Base-by-base conservation (phyloP, 768 basidiomycete genomes). In the Boletus edulis region DNA sequence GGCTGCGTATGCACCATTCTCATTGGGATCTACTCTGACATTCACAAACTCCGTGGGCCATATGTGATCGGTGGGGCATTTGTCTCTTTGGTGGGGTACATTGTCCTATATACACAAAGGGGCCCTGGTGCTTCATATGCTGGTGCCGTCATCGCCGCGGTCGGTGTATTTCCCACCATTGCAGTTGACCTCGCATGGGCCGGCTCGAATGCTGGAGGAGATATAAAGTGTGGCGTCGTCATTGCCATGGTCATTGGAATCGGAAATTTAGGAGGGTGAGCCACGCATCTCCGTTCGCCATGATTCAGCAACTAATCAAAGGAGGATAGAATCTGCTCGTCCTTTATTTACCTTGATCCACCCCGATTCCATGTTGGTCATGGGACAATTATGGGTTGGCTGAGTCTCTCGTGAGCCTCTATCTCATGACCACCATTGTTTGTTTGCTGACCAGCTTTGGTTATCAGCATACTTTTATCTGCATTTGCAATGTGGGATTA, bases 191-290 rank as follows among this genome's bases (percentile, higher is more conserved):
- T 85, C 2, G 80, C 82, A 35, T 86, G 84, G 84, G 78, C 72
- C 2, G 74, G 77, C 3, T 78, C 78, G 9, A 81, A 82, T 50
- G 76, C 80, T 0, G 83, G 83, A 22, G 81, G 84, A 22, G 81
- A 82, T 60, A 55, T 79, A 46, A 79, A 80, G 60, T 74, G 76
- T 52, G 84, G 75, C 22, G 74, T 83, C 13, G 73, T 75, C 13
- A 56, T 84, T 35, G 84, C 79, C 5, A 75, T 81, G 72, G 76
- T 84, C 17, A 77, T 80, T 49, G 81, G 81, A 27, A 38, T 80
- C 11, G 82, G 80, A 20, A 85, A 85, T 55, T 67, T 84, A 11
- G 82, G 82, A 56, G 82, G 81, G 61, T 77, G 49, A 53, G 69
- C 44, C 3, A 29, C n/a, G 20, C 68, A 20, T 73, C 72, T 32